Evolutionary conservation across 768 basidiomycete genomes (phyloP).

Genomic region (Botryobasidium botryosum): DNA sequence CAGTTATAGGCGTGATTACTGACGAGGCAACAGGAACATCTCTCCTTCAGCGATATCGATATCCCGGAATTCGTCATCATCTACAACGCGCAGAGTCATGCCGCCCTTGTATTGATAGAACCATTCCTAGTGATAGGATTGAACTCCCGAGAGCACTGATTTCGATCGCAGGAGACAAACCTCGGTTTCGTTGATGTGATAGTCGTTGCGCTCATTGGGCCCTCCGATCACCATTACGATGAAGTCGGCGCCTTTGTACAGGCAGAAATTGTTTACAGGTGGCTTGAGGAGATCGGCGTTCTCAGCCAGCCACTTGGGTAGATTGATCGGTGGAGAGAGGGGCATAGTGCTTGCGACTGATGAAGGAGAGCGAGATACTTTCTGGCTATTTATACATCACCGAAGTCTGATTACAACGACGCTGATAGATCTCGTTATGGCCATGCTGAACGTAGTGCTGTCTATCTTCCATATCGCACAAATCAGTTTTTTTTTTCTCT

Average conservation of each 20-base stretch:
- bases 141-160: not conserved
- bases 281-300: conserved; percentile 71
- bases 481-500: too few species aligned
- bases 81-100: conserved; percentile 79
- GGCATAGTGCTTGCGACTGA: conserved; percentile 32
- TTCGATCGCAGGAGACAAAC: conserved; percentile 21
- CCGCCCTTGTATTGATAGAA: conserved; percentile 93
- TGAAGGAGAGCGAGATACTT: too few species aligned
- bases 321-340: conserved; percentile 68
- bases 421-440: too few species aligned
- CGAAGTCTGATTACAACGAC: too few species aligned
- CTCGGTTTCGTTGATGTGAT: conserved; percentile 92
- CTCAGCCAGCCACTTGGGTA: conserved; percentile 72
- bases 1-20: too few species aligned
- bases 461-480: too few species aligned
- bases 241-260: conserved; percentile 71
- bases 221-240: conserved; percentile 95
- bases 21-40: conserved; percentile 91
- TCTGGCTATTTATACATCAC: too few species aligned
- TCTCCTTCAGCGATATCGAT: conserved; percentile 86
- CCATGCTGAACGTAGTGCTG: too few species aligned
- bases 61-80: conserved; percentile 64
- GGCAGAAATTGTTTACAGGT: conserved; percentile 82
- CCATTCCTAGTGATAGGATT: conserved; percentile 51
- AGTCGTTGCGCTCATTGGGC: conserved; percentile 86